Conservation (phyloP, 768 basidiomycete genomes). For the Tremella yokohamensis region DNA sequence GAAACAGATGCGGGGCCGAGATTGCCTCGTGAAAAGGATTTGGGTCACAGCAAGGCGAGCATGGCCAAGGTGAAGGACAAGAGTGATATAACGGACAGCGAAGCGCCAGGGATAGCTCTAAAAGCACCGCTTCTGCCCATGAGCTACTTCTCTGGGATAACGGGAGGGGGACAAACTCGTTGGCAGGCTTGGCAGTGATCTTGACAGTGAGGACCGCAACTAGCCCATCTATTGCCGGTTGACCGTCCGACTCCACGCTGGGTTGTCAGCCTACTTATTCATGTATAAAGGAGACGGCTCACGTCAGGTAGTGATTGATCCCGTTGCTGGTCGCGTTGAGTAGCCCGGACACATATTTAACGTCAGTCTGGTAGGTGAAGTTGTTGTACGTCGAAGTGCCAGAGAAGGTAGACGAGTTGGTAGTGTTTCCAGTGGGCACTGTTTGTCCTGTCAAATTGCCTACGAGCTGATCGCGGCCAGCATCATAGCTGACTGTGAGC, state of each 20-base stretch:
- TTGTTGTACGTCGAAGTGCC: conserved; percentile 64
- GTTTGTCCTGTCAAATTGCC: conserved; percentile 65
- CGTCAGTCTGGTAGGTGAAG: conserved; percentile 70
- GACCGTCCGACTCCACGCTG: conserved; percentile 34
- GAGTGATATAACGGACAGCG: background rate
- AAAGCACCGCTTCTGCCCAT: background rate
- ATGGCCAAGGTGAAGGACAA: background rate
- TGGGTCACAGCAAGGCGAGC: background rate
- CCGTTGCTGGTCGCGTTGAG: conserved; percentile 50
- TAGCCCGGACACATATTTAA: conserved; percentile 66
- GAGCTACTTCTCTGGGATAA: background rate
- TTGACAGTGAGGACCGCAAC: conserved; percentile 73
- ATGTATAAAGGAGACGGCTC: conserved; percentile 3
- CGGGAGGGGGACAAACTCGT: too few relatives aligned
- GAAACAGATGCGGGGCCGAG: background rate
- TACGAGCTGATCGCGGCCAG: conserved; percentile 79
- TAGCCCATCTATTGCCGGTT: conserved; percentile 68
- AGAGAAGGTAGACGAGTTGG: conserved; percentile 61
- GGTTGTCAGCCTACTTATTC: background rate
- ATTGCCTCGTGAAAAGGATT: background rate
- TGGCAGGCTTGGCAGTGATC: conserved; percentile 54
- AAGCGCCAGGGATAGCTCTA: too few relatives aligned
- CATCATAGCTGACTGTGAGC: conserved; percentile 60
- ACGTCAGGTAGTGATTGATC: conserved; percentile 51
- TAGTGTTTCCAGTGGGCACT: conserved; percentile 49